A percentile compares a stretch with the other conserved stretches of the same genome.
These are phyloP conservation scores for Coemansia erecta DNA, from an alignment of 192 early-diverging fungal genomes.

Conservation along the genomic window DNA sequence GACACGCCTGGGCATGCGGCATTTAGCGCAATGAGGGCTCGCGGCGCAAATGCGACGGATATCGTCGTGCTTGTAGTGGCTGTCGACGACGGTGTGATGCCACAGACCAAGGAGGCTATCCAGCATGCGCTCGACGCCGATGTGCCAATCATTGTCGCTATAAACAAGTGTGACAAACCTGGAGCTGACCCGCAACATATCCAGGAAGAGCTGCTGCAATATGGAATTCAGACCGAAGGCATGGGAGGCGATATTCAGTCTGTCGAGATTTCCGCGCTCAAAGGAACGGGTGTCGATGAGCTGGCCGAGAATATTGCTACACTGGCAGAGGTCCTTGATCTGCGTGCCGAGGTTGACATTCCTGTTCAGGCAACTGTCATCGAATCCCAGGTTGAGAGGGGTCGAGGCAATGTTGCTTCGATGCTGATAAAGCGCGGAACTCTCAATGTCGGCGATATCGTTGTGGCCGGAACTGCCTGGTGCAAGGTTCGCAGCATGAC, in stretches of 20 bases:
- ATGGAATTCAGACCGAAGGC: slow-evolving; percentile 87
- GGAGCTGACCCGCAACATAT: slow-evolving; percentile 63
- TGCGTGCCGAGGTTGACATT: slow-evolving; percentile 77
- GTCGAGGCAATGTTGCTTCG: slow-evolving; percentile 82
- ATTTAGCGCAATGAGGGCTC: slow-evolving; percentile 90
- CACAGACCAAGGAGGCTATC: slow-evolving; percentile 95
- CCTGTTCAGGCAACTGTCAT: slow-evolving; percentile 82
- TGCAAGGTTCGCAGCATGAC: slow-evolving; percentile 84
- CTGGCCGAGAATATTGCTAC: slow-evolving; percentile 87
- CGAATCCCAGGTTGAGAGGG: slow-evolving; percentile 86
- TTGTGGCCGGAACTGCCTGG: slow-evolving; percentile 86
- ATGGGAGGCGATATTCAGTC: slow-evolving; percentile 90
- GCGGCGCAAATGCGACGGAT: slow-evolving; percentile 91
- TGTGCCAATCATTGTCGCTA: slow-evolving; percentile 91
- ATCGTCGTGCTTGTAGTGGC: slow-evolving; percentile 96
- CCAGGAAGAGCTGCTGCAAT: slow-evolving; percentile 66
- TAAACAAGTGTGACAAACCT: slow-evolving; percentile 98
- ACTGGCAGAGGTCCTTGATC: slow-evolving; percentile 82
- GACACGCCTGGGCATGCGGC: slow-evolving; percentile 98
- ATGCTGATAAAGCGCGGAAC: slow-evolving; percentile 90
- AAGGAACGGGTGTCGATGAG: slow-evolving; percentile 80
- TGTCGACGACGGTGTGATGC: slow-evolving; percentile 98
- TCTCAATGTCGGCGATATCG: slow-evolving; percentile 66
- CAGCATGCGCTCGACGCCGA: slow-evolving; percentile 81
- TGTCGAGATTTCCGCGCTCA: slow-evolving; percentile 88